phyloP scores from a whole-genome alignment of 257 asterid genomes.

The Solanum appendiculatum region DNA sequence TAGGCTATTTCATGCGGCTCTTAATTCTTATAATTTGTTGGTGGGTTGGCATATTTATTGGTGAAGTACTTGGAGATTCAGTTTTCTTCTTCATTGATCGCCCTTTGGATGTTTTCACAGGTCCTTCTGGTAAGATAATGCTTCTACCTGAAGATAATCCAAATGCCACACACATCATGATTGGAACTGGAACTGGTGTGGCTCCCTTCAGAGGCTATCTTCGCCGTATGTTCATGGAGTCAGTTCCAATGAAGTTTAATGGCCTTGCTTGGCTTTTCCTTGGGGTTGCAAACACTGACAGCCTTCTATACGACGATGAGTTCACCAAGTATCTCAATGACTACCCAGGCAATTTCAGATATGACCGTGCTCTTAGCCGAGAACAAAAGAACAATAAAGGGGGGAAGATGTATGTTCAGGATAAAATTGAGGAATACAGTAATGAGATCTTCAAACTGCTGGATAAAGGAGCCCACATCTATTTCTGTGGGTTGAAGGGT shows the following conservation, averaged over 20 bases:
- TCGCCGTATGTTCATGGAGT: conserved; percentile 94
- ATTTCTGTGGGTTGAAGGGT: conserved; percentile 94
- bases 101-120: conserved; percentile 21
- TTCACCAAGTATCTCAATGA: conserved; percentile 65
- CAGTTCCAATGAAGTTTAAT: conserved; percentile 64
- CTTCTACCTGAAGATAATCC: conserved; percentile 88
- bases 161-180: conserved; percentile 88
- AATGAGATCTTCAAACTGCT: conserved; percentile 77
- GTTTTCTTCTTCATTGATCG: not conserved
- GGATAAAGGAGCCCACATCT: conserved; percentile 84
- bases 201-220: conserved; percentile 94
- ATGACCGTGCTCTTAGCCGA: conserved; percentile 80
- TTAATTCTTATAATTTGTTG: not conserved
- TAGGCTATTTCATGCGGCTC: not conserved
- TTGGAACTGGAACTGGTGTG: conserved; percentile 95
- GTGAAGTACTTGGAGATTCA: not conserved
- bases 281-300: conserved; percentile 87
- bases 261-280: conserved; percentile 99
- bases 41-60: not conserved
- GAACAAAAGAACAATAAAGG: conserved; percentile 81
- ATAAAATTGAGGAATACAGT: conserved; percentile 90
- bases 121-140: conserved; percentile 98
- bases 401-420: conserved; percentile 97
- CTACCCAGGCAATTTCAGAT: conserved; percentile 74
- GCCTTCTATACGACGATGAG: conserved; percentile 82